A percentile compares a stretch with the other conserved stretches of the same genome.
Evolutionary conservation across 352 stramenopile species (phyloP).

Genomic region (Pythium sp.): DNA sequence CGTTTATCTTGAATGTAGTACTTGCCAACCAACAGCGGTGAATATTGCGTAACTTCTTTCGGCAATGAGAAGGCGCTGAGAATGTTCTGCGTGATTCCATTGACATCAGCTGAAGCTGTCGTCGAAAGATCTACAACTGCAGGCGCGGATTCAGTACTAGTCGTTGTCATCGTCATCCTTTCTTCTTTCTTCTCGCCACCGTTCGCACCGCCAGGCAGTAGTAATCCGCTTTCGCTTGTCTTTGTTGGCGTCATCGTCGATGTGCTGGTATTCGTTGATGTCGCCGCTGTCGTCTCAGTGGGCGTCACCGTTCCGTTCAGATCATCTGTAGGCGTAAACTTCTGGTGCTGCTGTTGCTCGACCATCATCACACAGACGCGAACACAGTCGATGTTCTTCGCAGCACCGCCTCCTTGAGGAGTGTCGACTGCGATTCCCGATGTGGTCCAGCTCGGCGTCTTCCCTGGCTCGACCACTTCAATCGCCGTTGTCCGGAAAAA

Average conservation of each 20-base stretch:
- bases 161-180: neutral
- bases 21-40: conserved; percentile 71
- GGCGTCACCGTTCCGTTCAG: conserved; percentile 20
- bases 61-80: conserved; percentile 27
- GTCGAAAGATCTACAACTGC: neutral
- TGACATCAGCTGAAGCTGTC: neutral
- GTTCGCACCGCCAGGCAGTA: conserved; percentile 7
- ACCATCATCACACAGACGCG: conserved; percentile 72
- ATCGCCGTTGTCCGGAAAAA: conserved; percentile 40
- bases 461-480: conserved; percentile 51
- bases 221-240: conserved; percentile 16
- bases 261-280: conserved; percentile 25
- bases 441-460: conserved; percentile 34
- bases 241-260: conserved; percentile 12
- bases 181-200: conserved; percentile 8
- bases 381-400: conserved; percentile 29
- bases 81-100: neutral
- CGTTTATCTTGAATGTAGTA: conserved; percentile 85
- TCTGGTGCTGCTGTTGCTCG: conserved; percentile 38
- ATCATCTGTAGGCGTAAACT: conserved; percentile 25
- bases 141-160: neutral
- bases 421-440: conserved; percentile 26
- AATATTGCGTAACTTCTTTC: conserved; percentile 62
- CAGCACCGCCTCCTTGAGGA: conserved; percentile 22
- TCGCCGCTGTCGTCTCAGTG: conserved; percentile 18